phyloP scores from a whole-genome alignment of 306 rosid genomes.

The Medicago lupulina region DNA sequence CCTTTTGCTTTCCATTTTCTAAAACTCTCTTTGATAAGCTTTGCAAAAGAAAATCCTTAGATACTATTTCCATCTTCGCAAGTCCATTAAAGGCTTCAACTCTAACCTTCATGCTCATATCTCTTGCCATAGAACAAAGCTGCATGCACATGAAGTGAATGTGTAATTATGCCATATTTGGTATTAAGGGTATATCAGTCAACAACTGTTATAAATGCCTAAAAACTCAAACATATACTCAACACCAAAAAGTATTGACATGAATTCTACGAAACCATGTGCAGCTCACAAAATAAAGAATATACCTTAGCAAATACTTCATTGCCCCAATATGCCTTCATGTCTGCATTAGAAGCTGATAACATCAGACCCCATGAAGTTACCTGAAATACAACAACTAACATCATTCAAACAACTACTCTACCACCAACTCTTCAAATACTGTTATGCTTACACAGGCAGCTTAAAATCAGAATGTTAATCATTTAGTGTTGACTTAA shows the following conservation, averaged over 20 bases:
- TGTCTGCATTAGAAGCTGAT: constrained; percentile 56
- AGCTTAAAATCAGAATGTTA: constrained; percentile 25
- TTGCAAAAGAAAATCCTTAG: constrained; percentile 83
- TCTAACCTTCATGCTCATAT: constrained; percentile 85
- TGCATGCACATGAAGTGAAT: constrained; percentile 49
- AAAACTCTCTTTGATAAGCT: constrained; percentile 76
- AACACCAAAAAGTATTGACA: not conserved
- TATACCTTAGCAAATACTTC: constrained; percentile 79
- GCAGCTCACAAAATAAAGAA: constrained; percentile 10
- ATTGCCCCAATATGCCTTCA: constrained; percentile 59
- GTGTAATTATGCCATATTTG: constrained; percentile 19
- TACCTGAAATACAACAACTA: constrained; percentile 58
- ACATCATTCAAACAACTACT: constrained; percentile 20
- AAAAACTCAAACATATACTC: constrained; percentile 36
- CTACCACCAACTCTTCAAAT: not conserved
- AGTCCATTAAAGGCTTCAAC: constrained; percentile 72
- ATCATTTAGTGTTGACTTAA: constrained; percentile 33
- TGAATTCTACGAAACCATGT: not conserved
- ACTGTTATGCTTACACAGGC: not conserved
- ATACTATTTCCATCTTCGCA: constrained; percentile 62
- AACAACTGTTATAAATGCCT: constrained; percentile 31
- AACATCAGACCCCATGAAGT: constrained; percentile 78
- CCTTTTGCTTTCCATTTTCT: constrained; percentile 52
- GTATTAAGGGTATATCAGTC: constrained; percentile 24
- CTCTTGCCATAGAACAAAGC: constrained; percentile 89